Evolutionary conservation across 306 rosid species (phyloP), one percentile per base, ranked within the genome.

Genomic region (Citrullus colocynthis): DNA sequence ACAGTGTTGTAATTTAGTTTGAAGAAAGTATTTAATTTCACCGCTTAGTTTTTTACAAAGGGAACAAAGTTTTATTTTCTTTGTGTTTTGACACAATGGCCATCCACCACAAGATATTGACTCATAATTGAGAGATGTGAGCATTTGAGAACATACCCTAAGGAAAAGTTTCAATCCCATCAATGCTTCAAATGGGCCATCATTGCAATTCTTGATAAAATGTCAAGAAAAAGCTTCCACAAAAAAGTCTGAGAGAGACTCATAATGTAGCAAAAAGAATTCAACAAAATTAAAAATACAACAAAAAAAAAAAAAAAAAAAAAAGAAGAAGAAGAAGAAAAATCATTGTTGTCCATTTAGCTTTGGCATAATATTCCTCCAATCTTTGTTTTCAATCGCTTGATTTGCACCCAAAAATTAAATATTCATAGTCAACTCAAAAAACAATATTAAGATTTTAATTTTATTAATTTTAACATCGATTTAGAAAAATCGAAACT

Each of bases 111-210:
- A 64, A 32, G 9, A 15, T 36, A n/a, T 64, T 34, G 48, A 36
- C 3, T 64, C 48, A 64, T 64, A 64, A 64, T 64, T 64, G 44
- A 64, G 24, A 36, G 71, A 16, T 36, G 48, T 64, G 45, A n/a
- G 28, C 71, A 64, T 16, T 64, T 64, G 51, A 67, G 52, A 39
- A 39, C 54, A 67, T 42, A 66, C 54, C 17, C 4, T 48, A 67
- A 67, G 52, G 45, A 67, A 67, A 67, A 67, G 74, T 11, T 67
- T 41, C 74, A 20, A 67, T 67, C 74, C 74, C 74, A 67, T 67
- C 74, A 67, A 67, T 67, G 52, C 54, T n/a, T 39, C 74, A 67
- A 67, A 67, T 67, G 74, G 74, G 8, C 34, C 54, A 67, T 67
- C 74, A 67, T 67, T 67, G 54, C 54, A 67, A 67, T 39, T n/a